Base-by-base conservation (phyloP, 2,329 filamentous ascomycete species). In the Claviceps spartinae region DNA sequence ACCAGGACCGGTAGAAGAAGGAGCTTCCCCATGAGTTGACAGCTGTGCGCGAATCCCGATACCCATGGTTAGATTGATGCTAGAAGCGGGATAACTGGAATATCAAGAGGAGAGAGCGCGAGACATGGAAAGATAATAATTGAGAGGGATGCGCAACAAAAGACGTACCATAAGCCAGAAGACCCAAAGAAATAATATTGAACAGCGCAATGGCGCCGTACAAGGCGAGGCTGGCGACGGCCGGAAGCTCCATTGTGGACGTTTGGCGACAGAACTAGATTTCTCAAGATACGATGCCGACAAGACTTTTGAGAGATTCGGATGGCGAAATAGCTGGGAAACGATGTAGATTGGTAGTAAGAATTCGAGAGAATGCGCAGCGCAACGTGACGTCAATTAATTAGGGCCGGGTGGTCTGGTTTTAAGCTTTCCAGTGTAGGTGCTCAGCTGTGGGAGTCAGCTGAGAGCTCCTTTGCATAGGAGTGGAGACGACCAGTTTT, bases 1-100 rank as follows among this genome's bases (percentile, higher is more conserved):
- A 72, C 8, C 83, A 82, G 2, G 72, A 68, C 50, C 57, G 54
- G 14, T 36, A 51, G 47, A 22, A 36, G 13, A 26, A 16, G 34
- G 26, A 14, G 34, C 20, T 22, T 18, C 26, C 24, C 52, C 45
- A 48, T 22, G 44, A 43, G 38, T 57, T 42, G 22, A 58, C 54
- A 42, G 54, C 57, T 58, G 46, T n/a, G 37, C 11, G 16, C 7
- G 18, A 11, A 30, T 9, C 26, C 26, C 26, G 13, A 30, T 18
- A 18, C 1, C 22, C 30, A 47, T 30, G 20, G n/a, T 52, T 38
- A 48, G 26, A 30, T 30, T 11, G 26, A 30, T 30, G 26, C 26
- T 30, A 9, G 26, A 30, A 9, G 26, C 26, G 26, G 8, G 8
- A 11, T 30, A 30, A 30, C 26, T 30, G 26, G 26, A 30, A 30